Evolutionary conservation across 2,329 filamentous ascomycete genomes (phyloP).

Genomic region (Monosporascus sp.): DNA sequence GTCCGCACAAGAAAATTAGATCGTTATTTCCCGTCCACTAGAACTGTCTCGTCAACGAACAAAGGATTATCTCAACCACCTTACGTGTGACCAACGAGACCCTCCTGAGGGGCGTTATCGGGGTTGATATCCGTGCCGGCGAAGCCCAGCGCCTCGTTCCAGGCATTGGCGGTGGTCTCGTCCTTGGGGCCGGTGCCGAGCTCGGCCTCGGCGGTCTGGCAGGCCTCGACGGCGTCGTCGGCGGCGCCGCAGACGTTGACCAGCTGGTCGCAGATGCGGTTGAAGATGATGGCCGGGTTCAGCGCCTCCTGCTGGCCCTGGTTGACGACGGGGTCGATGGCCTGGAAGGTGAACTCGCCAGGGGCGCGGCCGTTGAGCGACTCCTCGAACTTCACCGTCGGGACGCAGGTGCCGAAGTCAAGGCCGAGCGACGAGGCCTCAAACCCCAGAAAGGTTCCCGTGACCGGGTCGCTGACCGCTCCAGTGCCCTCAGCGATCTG

Average conservation of each 20-base stretch:
- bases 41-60: not conserved
- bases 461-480: conserved; percentile 25
- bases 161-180: conserved; percentile 32
- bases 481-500: conserved; percentile 14
- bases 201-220: conserved; percentile 42
- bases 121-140: conserved; percentile 33
- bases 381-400: conserved; percentile 55
- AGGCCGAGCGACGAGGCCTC: conserved; percentile 27
- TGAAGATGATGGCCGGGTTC: conserved; percentile 70
- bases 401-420: conserved; percentile 50
- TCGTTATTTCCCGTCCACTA: too few relatives aligned
- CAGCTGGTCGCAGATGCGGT: conserved; percentile 65
- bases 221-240: conserved; percentile 50
- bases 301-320: conserved; percentile 61
- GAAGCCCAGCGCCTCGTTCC: conserved; percentile 37
- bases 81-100: conserved; percentile 33
- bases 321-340: conserved; percentile 55
- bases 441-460: conserved; percentile 29
- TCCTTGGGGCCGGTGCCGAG: conserved; percentile 30
- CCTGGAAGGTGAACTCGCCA: conserved; percentile 63
- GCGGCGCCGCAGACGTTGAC: conserved; percentile 61
- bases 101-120: conserved; percentile 31
- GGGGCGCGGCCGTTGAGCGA: conserved; percentile 51
- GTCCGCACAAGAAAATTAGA: too few relatives aligned
- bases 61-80: not conserved